Base-by-base conservation (phyloP, 2,329 filamentous ascomycete species). In the Simplicillium aogashimaense region DNA sequence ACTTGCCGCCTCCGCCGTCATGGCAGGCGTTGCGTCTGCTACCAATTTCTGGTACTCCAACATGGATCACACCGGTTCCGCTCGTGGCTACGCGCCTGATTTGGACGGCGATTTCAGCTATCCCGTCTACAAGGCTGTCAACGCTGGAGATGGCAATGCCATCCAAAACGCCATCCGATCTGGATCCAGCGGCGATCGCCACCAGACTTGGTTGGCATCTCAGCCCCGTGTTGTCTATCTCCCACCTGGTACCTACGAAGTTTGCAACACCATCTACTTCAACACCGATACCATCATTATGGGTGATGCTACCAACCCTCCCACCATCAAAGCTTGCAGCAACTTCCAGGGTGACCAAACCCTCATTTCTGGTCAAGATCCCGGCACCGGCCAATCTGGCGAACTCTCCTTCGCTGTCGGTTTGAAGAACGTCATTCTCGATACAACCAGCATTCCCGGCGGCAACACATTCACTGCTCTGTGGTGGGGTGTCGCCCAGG, bases 251-350 rank as follows among this genome's bases (percentile, higher is more conserved):
- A 64, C 58, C 11, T 69, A 69, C 45, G 48, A 53, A 30, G 50
- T 69, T 40, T 53, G 49, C 40, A 38, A 55, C 37, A 66, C 64
- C 2, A 63, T 67, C 29, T 36, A 47, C 2, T 59, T 67, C 56
- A 64, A 63, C 39, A 66, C 65, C 0, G 65, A 66, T 36, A 69
- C 64, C 8, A 60, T 67, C 29, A 45, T 69, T 35, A 66, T 68
- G 59, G 65, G 65, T 13, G 65, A 68, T 44, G 57, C 64, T 2
- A 64, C 59, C 6, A 55, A 66, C 60, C 64, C 63, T 13, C 65
- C 64, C 4, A 54, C 57, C 13, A 54, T 68, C 42, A 65, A 64
- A 48, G 61, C 64, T 11, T 56, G 59, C n/a, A 40, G 56, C 10
- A 53, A 52, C 17, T 66, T 65, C 44, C 53, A 47, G 15, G 55